Evolutionary conservation across 176 grass and related monocot species (phyloP), one percentile per base, ranked within the genome.

Genomic region (Panicum miliaceum): DNA sequence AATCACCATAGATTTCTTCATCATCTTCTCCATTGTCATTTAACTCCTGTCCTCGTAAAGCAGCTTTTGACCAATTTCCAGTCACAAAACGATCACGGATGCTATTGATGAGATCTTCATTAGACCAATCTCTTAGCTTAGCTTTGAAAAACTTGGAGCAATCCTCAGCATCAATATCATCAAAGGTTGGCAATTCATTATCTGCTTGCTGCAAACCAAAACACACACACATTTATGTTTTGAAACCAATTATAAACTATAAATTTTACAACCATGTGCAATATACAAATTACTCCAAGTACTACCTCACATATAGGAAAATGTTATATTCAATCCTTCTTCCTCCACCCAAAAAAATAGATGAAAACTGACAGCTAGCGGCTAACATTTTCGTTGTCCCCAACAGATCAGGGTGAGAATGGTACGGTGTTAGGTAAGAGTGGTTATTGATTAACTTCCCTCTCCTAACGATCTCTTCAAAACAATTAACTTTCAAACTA

Each of bases 41-140:
- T 47, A 57, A 25, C 41, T 73, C 76, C 29, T 84, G 72, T 40
- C 93, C 96, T 86, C 91, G 88, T 64, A 90, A 82, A 81, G 96
- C 77, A 87, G 96, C 93, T 87, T 94, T 99, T 90, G 91, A 94
- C 96, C 96, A 99, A 82, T 99, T 80, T 79, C 93, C 96, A 73
- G 96, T 99, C 53, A 99, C 91, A 81, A 99, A 99, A 71, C 88
- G 89, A 75, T 99, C 91, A 64, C 89, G 90, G 38, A 94, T 87
- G 80, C 83, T 92, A 62, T 87, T 88, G 22, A 94, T 86, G 72
- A 95, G 91, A 71, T 94, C 83, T 84, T 84, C 85, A 77, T 92
- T 64, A 65, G 88, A 91, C 96, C 93, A 99, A 83, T 99, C 91
- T 87, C 88, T 92, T 43, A 94, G 64, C 45, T 90, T 57, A 62